Evolutionary conservation across 75 land plant genomes (phyloP).

Genomic region (Isoetes taiwanensis): DNA sequence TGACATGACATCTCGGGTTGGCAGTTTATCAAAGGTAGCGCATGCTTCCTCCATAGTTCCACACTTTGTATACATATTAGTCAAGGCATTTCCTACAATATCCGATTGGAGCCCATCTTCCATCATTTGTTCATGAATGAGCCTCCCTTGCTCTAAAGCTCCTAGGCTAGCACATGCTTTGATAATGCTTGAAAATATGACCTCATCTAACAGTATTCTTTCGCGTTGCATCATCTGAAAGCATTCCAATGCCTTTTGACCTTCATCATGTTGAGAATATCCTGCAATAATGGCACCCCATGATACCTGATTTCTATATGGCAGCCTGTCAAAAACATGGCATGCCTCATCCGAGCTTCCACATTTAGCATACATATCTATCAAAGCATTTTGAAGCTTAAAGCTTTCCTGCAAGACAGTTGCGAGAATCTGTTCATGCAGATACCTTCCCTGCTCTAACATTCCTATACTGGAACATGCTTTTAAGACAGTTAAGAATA

Average conservation of each 20-base stretch:
- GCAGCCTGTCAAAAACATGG: too few relatives aligned
- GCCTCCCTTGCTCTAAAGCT: constrained; percentile 17
- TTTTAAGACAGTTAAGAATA: constrained; percentile 36
- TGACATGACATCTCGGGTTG: constrained; percentile 11
- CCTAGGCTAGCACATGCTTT: constrained; percentile 31
- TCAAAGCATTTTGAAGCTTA: too few relatives aligned
- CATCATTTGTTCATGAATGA: constrained; percentile 14
- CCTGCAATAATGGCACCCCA: too few relatives aligned
- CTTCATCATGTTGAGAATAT: too few relatives aligned
- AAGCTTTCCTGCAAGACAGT: too few relatives aligned
- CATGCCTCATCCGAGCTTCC: too few relatives aligned
- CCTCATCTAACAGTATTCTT: too few relatives aligned
- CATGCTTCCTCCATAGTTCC: constrained; percentile 14
- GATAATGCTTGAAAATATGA: too few relatives aligned
- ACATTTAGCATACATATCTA: too few relatives aligned
- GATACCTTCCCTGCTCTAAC: not conserved
- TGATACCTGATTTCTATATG: too few relatives aligned
- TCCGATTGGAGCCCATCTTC: constrained; percentile 9
- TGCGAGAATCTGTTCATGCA: not conserved
- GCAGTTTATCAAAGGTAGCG: constrained; percentile 16
- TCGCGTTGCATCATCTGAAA: too few relatives aligned
- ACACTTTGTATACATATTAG: constrained; percentile 17
- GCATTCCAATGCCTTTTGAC: too few relatives aligned
- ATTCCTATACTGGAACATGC: constrained; percentile 29
- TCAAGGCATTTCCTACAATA: constrained; percentile 15